phyloP scores from a whole-genome alignment of 257 asterid species.

The Scutellaria baicalensis region DNA sequence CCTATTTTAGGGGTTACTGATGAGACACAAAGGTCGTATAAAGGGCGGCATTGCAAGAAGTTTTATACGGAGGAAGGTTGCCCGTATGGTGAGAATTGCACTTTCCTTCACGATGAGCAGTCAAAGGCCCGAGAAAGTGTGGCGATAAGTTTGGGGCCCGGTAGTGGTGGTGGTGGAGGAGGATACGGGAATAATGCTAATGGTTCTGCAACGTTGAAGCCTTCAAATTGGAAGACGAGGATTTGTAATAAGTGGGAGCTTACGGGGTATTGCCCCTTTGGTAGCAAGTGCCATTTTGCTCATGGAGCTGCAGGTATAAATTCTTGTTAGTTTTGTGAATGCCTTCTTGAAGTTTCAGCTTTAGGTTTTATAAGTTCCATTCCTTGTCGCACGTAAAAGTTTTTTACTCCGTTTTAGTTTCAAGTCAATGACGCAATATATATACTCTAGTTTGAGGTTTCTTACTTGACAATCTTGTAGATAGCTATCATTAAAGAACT shows the following conservation, averaged over 20 bases:
- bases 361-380: not conserved
- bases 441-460: not conserved
- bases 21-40: constrained; percentile 61
- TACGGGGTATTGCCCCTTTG: constrained; percentile 86
- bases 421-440: too few species aligned
- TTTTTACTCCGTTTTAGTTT: not conserved
- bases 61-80: constrained; percentile 79
- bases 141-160: constrained; percentile 59
- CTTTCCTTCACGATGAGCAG: constrained; percentile 75
- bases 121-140: constrained; percentile 70
- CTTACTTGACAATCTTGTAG: not conserved
- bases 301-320: constrained; percentile 71
- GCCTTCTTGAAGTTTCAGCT: not conserved
- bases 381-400: not conserved
- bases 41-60: constrained; percentile 77
- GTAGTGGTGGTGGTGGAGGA: constrained; percentile 14
- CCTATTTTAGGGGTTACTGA: constrained; percentile 55
- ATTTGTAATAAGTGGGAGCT: constrained; percentile 92
- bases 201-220: constrained; percentile 43
- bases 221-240: constrained; percentile 92
- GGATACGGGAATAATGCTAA: constrained; percentile 37
- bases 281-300: constrained; percentile 95
- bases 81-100: constrained; percentile 82
- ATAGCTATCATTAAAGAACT: not conserved
- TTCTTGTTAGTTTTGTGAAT: not conserved